A percentile compares a stretch with the other conserved stretches of the same genome.
Evolutionary conservation across 805 yeast genomes (phyloP).

Genomic region (Lipomyces sp.): DNA sequence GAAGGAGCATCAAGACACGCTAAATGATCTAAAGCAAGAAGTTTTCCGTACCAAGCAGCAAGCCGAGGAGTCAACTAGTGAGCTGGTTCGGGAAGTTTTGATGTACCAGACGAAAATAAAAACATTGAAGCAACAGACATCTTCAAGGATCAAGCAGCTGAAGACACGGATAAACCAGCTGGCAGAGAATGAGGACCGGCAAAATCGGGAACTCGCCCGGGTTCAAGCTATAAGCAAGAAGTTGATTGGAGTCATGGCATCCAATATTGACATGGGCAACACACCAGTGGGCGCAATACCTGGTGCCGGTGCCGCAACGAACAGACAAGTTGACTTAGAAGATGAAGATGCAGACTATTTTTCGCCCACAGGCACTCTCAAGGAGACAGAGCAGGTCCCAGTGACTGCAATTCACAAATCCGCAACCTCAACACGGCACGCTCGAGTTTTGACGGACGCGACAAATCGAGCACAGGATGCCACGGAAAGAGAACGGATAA

Average conservation of each 20-base stretch:
- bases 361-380: neutral
- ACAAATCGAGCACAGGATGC: neutral
- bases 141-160: conserved; percentile 6
- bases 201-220: conserved; percentile 9
- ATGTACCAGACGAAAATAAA: neutral
- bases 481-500: neutral
- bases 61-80: neutral
- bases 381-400: neutral
- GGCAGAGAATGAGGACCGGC: conserved; percentile 7
- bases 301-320: neutral
- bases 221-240: conserved; percentile 15
- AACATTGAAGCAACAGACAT: neutral
- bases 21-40: neutral
- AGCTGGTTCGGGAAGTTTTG: neutral
- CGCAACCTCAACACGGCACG: neutral
- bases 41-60: neutral
- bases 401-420: neutral
- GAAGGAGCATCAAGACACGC: neutral
- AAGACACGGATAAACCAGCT: neutral
- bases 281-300: neutral
- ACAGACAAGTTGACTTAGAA: neutral
- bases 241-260: conserved; percentile 16
- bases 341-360: neutral
- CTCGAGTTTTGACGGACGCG: neutral
- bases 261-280: conserved; percentile 6